A percentile compares a stretch with the other conserved stretches of the same genome.
These are phyloP conservation scores for Lactarius hengduanensis DNA, from an alignment of 768 basidiomycete species.

Conservation along the genomic window DNA sequence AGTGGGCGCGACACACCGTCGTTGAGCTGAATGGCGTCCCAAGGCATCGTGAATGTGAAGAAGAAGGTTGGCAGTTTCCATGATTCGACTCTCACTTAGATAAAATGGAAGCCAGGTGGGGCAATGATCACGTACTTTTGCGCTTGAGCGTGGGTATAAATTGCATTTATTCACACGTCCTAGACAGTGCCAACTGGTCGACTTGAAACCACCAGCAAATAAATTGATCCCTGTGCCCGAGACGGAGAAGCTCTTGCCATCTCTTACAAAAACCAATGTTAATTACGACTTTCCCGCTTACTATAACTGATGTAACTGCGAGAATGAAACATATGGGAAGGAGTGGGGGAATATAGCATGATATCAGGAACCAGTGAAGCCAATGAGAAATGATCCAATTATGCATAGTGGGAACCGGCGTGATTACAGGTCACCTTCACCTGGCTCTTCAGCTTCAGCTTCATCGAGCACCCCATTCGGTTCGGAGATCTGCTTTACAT, in stretches of 20 bases:
- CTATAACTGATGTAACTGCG: not conserved
- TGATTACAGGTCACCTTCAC: conserved; percentile 5
- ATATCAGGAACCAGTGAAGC: not conserved
- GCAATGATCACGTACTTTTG: not conserved
- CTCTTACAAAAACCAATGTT: conserved; percentile 9
- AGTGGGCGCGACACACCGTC: conserved; percentile 45
- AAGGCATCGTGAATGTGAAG: conserved; percentile 48
- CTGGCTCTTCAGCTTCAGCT: not conserved
- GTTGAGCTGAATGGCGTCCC: conserved; percentile 57
- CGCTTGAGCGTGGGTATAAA: too few relatives aligned
- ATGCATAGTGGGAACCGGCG: not conserved
- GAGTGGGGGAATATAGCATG: not conserved
- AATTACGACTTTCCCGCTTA: not conserved
- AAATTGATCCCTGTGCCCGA: not conserved
- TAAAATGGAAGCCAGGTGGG: not conserved
- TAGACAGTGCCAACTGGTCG: too few relatives aligned
- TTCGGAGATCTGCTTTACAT: conserved; percentile 38
- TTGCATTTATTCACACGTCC: not conserved
- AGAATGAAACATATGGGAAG: not conserved
- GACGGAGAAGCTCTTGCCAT: not conserved
- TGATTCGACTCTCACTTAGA: not conserved
- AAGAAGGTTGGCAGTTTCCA: not conserved
- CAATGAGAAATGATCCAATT: not conserved
- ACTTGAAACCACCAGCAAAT: not conserved
- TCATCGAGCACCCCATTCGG: conserved; percentile 10